Conservation (phyloP, 2,329 filamentous ascomycete genomes). For the Alternaria sp. region DNA sequence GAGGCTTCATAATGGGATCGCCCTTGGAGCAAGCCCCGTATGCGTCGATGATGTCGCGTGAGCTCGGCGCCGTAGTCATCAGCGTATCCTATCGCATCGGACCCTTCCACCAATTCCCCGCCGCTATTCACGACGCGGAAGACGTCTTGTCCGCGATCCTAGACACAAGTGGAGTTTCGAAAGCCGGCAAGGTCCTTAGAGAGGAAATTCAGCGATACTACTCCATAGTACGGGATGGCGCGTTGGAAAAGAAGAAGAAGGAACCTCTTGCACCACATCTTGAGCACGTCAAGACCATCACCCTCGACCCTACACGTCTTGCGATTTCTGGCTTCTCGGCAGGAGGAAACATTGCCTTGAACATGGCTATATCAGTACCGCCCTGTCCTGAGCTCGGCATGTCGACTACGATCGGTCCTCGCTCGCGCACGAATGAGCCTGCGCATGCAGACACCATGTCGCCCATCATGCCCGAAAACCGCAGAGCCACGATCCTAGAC, state of each 20-base stretch:
- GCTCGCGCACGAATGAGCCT: slow-evolving; percentile 12
- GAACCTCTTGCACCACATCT: slow-evolving; percentile 15
- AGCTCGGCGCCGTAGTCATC: slow-evolving; percentile 52
- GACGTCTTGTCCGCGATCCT: slow-evolving; percentile 54
- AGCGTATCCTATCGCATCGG: slow-evolving; percentile 58
- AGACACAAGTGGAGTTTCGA: slow-evolving; percentile 39
- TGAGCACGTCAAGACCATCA: slow-evolving; percentile 30
- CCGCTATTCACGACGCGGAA: slow-evolving; percentile 56
- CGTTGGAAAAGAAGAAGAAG: slow-evolving; percentile 29
- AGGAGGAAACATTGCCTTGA: slow-evolving; percentile 57
- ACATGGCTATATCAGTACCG: slow-evolving; percentile 48
- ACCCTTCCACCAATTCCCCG: slow-evolving; percentile 55
- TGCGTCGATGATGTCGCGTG: slow-evolving; percentile 53
- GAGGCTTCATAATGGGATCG: slow-evolving; percentile 53
- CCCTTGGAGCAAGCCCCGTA: slow-evolving; percentile 56
- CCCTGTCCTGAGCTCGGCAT: slow-evolving; percentile 32
- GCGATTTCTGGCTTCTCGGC: slow-evolving; percentile 55
- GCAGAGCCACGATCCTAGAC: slow-evolving; percentile 39
- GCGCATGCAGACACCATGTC: slow-evolving; percentile 29
- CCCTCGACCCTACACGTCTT: slow-evolving; percentile 50
- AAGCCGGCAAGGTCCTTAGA: slow-evolving; percentile 43
- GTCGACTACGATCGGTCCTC: slow-evolving; percentile 12
- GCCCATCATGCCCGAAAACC: slow-evolving; percentile 36
- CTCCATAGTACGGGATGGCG: slow-evolving; percentile 30
- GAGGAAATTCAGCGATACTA: slow-evolving; percentile 44